These are phyloP conservation scores for Suhomyces coccinellae DNA, from an alignment of 1,139 yeast genomes.

Conservation along the genomic window DNA sequence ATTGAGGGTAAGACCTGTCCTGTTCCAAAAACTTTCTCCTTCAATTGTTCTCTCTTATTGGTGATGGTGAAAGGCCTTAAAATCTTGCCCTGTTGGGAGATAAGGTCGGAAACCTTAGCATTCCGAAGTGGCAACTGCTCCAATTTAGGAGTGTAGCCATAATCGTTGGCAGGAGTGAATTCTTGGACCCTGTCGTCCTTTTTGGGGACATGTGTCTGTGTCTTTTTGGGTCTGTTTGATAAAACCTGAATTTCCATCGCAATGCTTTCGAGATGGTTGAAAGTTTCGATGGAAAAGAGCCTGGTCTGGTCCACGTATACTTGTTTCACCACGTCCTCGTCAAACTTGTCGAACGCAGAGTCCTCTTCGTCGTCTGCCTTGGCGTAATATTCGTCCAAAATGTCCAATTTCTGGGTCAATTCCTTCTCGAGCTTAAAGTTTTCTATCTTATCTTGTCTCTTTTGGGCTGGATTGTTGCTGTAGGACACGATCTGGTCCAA, in stretches of 20 bases:
- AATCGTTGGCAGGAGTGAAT: slow-evolving; percentile 27
- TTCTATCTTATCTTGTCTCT: slow-evolving; percentile 73
- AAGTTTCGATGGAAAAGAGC: slow-evolving; percentile 52
- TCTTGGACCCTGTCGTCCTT: slow-evolving; percentile 16
- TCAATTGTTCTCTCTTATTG: slow-evolving; percentile 55
- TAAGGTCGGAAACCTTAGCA: slow-evolving; percentile 31
- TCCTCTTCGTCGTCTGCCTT: slow-evolving; percentile 24
- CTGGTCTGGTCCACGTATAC: slow-evolving; percentile 57
- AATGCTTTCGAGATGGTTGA: slow-evolving; percentile 53
- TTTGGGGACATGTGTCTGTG: slow-evolving; percentile 8
- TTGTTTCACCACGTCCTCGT: slow-evolving; percentile 62
- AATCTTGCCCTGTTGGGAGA: slow-evolving; percentile 73
- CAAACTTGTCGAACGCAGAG: slow-evolving; percentile 32
- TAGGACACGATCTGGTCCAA: slow-evolving; percentile 30
- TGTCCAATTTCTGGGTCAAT: slow-evolving; percentile 43
- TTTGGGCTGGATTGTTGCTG: slow-evolving; percentile 48
- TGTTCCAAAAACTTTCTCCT: slow-evolving; percentile 76
- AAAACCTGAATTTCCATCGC: slow-evolving; percentile 61
- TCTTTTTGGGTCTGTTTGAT: slow-evolving; percentile 32
- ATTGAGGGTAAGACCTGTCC: slow-evolving; percentile 94
- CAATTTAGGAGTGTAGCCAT: slow-evolving; percentile 54
- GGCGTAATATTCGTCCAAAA: slow-evolving; percentile 34
- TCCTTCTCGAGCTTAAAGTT: slow-evolving; percentile 62
- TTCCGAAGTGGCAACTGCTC: slow-evolving; percentile 38
- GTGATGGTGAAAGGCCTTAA: slow-evolving; percentile 83